A percentile compares a stretch with the other conserved stretches of the same genome.
phyloP scores from a whole-genome alignment of 1,284 basidiomycete genomes.

The Pterulicium gracile region DNA sequence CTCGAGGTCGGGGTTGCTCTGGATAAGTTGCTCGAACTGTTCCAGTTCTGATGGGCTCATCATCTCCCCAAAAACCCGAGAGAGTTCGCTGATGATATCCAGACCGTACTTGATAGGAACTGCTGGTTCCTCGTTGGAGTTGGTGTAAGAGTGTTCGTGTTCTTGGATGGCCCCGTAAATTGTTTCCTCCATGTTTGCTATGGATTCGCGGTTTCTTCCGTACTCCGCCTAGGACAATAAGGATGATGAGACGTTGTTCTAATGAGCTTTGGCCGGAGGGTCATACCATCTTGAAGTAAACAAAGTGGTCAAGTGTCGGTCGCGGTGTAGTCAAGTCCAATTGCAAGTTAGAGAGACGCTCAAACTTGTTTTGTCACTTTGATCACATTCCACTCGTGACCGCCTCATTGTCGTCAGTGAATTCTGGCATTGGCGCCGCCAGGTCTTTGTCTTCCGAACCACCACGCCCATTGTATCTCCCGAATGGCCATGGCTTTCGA shows the following conservation, averaged over 20 bases:
- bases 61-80: conserved; percentile 45
- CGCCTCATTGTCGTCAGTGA: neutral
- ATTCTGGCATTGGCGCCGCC: no score
- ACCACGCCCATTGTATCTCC: no score
- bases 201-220: conserved; percentile 52
- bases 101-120: conserved; percentile 59
- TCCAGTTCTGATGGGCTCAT: conserved; percentile 46
- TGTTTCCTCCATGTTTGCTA: conserved; percentile 56
- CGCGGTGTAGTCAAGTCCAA: neutral
- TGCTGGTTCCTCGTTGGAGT: conserved; percentile 43
- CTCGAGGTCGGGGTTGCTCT: conserved; percentile 48
- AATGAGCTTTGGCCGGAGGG: neutral
- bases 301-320: neutral
- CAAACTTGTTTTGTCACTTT: neutral
- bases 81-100: conserved; percentile 53
- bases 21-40: conserved; percentile 43
- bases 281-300: neutral
- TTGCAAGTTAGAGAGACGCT: neutral
- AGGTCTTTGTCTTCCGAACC: no score
- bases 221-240: conserved; percentile 11
- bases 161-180: conserved; percentile 53
- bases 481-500: no score
- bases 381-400: neutral
- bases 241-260: neutral
- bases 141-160: conserved; percentile 45